Base-by-base conservation (phyloP, 169 alveolate genomes). In the Plasmodium ovale region DNA sequence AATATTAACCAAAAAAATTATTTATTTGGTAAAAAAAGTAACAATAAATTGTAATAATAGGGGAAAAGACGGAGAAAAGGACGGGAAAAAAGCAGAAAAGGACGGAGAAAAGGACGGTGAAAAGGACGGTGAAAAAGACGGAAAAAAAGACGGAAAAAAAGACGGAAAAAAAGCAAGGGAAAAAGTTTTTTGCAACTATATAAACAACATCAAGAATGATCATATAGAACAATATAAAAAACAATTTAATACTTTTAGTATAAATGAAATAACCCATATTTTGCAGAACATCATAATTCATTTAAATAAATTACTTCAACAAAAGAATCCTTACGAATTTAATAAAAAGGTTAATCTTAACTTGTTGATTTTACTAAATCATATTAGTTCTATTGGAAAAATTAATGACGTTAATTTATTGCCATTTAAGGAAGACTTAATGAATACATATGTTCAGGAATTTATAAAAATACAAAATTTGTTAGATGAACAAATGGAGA, bases 241-340 rank as follows among this genome's bases (percentile, higher is more conserved):
- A 7, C 10, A 16, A 0, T 51, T 79, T 21, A 79, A 42, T 16
- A 2, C 60, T 0, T 79, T 49, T 33, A 47, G 31, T 39, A 51
- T 79, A 33, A 51, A 79, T 44, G 89, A 64, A 60, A 49, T 79
- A 39, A 51, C 53, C 12, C 68, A 56, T 58, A 35, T 79, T 16
- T 16, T 79, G 19, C 89, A 79, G 3, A 65, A 64, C 27, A 79
- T 79, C 31, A 44, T 27, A 6, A 19, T 39, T 1, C 39, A 62
- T 54, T 68, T 79, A 2, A 79, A 53, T 25, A 44, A 47, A 21
- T 33, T 62, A 37, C 29, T 79, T 27, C 27, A n/a, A n/a, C n/a
- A 53, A 6, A 79, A 79, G 14, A 62, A 79, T 49, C 65, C 67
- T n/a, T 79, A 79, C 25, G 37, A n/a, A 31, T 79, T 79, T 49